Conservation (phyloP, 78 protist species). For the Tieghemostelium lacteum region DNA sequence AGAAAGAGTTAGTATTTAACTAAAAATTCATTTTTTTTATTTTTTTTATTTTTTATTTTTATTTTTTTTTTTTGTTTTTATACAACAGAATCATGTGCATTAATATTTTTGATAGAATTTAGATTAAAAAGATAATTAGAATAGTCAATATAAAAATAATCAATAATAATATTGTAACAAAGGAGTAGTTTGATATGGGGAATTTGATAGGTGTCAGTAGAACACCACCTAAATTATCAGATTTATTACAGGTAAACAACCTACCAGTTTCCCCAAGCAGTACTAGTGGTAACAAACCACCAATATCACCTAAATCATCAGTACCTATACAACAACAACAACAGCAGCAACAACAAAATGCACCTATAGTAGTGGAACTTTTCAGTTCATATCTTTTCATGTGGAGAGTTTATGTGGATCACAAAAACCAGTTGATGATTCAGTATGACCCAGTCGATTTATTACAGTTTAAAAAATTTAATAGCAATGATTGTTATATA, state of each 20-base stretch:
- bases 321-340: background rate
- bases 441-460: slow-evolving; percentile 49
- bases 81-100: too few species aligned
- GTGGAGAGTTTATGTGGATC: slow-evolving; percentile 29
- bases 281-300: background rate
- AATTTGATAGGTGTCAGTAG: slow-evolving; percentile 21
- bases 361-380: slow-evolving; percentile 27
- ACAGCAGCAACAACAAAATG: background rate
- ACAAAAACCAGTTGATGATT: background rate
- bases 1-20: too few species aligned
- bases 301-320: background rate
- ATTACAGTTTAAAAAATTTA: slow-evolving; percentile 22
- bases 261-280: too few species aligned
- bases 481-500: slow-evolving; percentile 45
- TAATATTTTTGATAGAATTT: too few species aligned
- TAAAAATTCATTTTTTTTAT: background rate
- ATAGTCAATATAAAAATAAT: background rate
- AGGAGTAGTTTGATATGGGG: slow-evolving; percentile 1
- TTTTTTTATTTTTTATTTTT: too few species aligned
- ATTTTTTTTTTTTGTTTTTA: too few species aligned
- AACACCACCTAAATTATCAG: slow-evolving; percentile 2
- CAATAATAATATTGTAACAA: background rate
- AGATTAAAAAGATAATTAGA: too few species aligned
- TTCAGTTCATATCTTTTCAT: slow-evolving; percentile 60
- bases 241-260: background rate